Evolutionary conservation across 73 alveolate species (phyloP), one percentile per base, ranked within the genome.

Genomic region (Paramecium caudatum): DNA sequence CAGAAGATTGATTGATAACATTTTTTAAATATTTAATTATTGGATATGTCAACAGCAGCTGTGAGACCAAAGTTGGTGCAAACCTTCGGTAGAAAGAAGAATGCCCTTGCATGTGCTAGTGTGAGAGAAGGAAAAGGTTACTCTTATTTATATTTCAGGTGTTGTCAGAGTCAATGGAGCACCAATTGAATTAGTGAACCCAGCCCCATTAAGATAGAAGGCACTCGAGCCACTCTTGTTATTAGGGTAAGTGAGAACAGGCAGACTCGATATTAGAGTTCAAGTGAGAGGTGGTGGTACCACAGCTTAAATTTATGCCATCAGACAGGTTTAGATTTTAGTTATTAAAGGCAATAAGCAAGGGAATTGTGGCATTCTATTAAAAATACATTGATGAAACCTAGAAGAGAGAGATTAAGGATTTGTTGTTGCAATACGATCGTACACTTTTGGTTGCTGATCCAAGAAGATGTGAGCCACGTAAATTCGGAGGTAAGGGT

Each of bases 391-490:
- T 96, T 62, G 99, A 96, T 88, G 99, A 97, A 92, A 96, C 95
- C 63, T 46, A 94, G 61, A 97, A 96, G 96, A 97, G 98, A 94
- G 97, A 94, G 74, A 93, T 95, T 37, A 97, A 96, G 91, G 98
- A 96, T 88, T 80, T 94, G 82, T 94, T 98, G 91, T 90, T 96
- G 91, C 97, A 95, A 93, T 98, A 98, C 96, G 99, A 98, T 93
- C 96, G 98, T 91, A 93, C 97, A 90, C 94, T 98, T 91, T 91
- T 98, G 86, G 99, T 98, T 48, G 98, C 99, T 30, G 99, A 98
- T 92, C 98, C 97, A 90, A 98, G 99, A 92, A 98, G 99, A 93
- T 91, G 97, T 85, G 99, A 98, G 91, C 99, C 99, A 82, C 97
- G 97, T 98, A 97, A 98, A 94, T 98, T 93, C 92, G 99, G 99